A percentile compares a stretch with the other conserved stretches of the same genome.
Evolutionary conservation across 2,329 filamentous ascomycete genomes (phyloP).

Genomic region (Xylaria sp.): DNA sequence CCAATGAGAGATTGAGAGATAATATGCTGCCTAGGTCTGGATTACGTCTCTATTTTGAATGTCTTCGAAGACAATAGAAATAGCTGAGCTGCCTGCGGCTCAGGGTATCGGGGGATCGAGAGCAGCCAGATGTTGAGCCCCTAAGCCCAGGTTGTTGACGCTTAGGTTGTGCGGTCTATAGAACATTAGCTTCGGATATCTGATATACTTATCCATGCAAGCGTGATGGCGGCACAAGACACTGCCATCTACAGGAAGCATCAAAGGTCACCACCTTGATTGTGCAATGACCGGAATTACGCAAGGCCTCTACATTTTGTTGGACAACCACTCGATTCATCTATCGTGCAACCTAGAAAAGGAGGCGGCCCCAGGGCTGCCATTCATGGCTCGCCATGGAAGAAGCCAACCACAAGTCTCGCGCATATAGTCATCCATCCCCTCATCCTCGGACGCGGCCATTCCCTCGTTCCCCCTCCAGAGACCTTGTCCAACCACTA

Average conservation of each 20-base stretch:
- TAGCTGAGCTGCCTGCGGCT: too few relatives aligned
- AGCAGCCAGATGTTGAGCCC: too few relatives aligned
- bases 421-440: constrained; percentile 35
- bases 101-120: too few relatives aligned
- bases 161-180: not conserved
- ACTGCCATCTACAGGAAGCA: not conserved
- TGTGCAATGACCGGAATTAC: constrained; percentile 5
- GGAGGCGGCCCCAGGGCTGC: constrained; percentile 35
- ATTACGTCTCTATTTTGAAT: too few relatives aligned
- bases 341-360: constrained; percentile 34
- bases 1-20: too few relatives aligned
- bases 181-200: not conserved
- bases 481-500: constrained; percentile 42
- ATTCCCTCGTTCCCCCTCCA: constrained; percentile 33
- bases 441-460: constrained; percentile 37
- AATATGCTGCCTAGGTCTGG: too few relatives aligned
- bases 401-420: constrained; percentile 38
- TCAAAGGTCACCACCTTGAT: too few relatives aligned
- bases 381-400: constrained; percentile 32
- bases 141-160: too few relatives aligned
- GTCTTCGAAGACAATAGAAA: too few relatives aligned
- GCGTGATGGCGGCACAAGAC: not conserved
- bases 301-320: constrained; percentile 1
- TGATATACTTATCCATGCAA: not conserved
- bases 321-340: constrained; percentile 34